phyloP scores from a whole-genome alignment of 2,329 filamentous ascomycete genomes.

The Penicillium crustosum region DNA sequence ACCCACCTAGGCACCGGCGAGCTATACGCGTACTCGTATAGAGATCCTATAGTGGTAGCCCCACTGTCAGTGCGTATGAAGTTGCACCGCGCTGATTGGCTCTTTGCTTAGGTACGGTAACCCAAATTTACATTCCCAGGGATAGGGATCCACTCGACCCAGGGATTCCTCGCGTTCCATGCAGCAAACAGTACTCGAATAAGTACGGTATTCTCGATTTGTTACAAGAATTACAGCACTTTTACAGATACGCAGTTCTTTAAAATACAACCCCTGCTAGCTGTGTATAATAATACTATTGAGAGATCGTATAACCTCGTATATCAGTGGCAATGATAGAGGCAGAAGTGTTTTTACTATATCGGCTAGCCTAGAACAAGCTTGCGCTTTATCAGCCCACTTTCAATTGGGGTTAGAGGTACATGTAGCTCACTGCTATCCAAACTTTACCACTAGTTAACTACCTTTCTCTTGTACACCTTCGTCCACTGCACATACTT shows the following conservation, averaged over 20 bases:
- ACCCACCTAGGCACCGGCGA: not conserved
- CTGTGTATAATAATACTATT: no score
- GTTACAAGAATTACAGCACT: no score
- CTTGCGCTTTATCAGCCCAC: not conserved
- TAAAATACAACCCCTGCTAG: no score
- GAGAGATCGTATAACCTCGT: not conserved
- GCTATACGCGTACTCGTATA: not conserved
- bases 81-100: not conserved
- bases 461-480: not conserved
- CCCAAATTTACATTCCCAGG: not conserved
- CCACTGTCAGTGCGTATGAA: not conserved
- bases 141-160: not conserved
- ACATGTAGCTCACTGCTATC: not conserved
- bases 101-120: not conserved
- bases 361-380: not conserved
- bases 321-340: not conserved
- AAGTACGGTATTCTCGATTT: no score
- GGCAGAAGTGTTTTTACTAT: not conserved
- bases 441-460: not conserved
- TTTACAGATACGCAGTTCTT: no score
- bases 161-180: not conserved
- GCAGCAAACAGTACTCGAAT: not conserved
- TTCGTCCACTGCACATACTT: not conserved
- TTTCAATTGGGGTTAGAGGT: not conserved
- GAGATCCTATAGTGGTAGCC: not conserved